Evolutionary conservation across 805 yeast species (phyloP).

Genomic region (Grigorovia transvaalensis): DNA sequence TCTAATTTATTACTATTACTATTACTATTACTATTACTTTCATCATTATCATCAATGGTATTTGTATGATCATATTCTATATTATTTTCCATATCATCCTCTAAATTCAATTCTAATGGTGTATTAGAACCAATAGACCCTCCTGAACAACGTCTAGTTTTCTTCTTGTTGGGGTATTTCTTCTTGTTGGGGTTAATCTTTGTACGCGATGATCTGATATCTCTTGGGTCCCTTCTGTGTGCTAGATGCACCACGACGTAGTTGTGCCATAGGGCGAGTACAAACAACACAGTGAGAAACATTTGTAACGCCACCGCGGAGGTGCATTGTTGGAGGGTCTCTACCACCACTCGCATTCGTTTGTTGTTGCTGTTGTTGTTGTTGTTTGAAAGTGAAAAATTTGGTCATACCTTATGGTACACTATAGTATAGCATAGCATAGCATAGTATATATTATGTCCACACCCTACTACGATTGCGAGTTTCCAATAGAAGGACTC

Average conservation of each 20-base stretch:
- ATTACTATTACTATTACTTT: background rate
- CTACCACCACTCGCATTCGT: background rate
- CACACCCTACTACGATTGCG: background rate
- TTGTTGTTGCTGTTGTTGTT: background rate
- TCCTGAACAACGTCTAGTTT: conserved; percentile 5
- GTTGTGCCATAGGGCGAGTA: conserved; percentile 25
- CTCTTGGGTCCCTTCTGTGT: conserved; percentile 21
- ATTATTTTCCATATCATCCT: conserved; percentile 17
- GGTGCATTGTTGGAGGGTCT: conserved; percentile 3
- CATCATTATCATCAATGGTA: conserved; percentile 5
- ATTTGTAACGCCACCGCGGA: conserved; percentile 5
- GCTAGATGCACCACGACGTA: conserved; percentile 18
- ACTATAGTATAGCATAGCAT: no score
- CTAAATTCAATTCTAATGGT: conserved; percentile 12
- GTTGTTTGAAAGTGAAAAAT: no score
- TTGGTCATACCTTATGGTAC: no score
- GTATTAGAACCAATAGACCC: conserved; percentile 13
- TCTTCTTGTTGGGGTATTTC: conserved; percentile 1
- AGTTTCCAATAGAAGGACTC: no score
- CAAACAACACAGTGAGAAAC: conserved; percentile 19
- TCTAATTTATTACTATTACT: background rate
- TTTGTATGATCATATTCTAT: conserved; percentile 25
- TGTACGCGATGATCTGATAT: conserved; percentile 21
- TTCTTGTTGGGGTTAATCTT: conserved; percentile 4
- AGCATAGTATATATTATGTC: no score